Evolutionary conservation across 495 filamentous ascomycete species (phyloP).

Genomic region (Durotheca rogersii): DNA sequence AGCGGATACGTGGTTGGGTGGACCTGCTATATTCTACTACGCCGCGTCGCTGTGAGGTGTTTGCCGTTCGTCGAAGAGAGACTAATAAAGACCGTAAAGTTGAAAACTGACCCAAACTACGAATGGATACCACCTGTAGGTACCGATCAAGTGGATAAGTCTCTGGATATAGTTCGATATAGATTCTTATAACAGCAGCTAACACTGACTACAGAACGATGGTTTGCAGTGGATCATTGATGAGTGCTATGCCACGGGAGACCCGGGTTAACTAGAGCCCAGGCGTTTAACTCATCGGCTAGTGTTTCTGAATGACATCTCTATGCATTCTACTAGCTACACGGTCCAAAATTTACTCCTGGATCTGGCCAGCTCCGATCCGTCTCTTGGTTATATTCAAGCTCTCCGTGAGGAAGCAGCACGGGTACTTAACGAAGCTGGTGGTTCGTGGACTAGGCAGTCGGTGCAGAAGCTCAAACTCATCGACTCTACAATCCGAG

Average conservation of each 20-base stretch:
- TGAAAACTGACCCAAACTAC: neutral
- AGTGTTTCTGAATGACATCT: conserved; percentile 1
- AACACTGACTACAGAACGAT: conserved; percentile 21
- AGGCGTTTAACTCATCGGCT: conserved; percentile 2
- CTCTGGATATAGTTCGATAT: too few relatives aligned
- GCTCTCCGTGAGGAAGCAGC: conserved; percentile 7
- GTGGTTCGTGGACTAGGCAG: conserved; percentile 7
- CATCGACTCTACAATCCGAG: conserved; percentile 14
- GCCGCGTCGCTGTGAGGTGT: neutral
- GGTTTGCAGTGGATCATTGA: conserved; percentile 21
- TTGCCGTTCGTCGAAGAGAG: conserved; percentile 9
- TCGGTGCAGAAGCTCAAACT: conserved; percentile 10
- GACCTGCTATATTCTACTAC: neutral
- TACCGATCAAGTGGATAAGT: too few relatives aligned
- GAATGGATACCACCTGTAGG: conserved; percentile 10
- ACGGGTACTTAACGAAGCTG: conserved; percentile 1
- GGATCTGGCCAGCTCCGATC: conserved; percentile 3
- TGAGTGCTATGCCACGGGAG: conserved; percentile 1
- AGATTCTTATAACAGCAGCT: too few relatives aligned
- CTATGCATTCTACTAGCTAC: neutral
- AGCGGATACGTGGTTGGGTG: neutral
- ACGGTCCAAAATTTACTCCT: conserved; percentile 7
- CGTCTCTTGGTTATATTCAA: conserved; percentile 12
- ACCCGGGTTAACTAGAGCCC: conserved; percentile 2
- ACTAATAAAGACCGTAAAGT: conserved; percentile 3